These are phyloP conservation scores for Rhizopus sp. DNA, from an alignment of 371 early-diverging fungal genomes.

Conservation along the genomic window DNA sequence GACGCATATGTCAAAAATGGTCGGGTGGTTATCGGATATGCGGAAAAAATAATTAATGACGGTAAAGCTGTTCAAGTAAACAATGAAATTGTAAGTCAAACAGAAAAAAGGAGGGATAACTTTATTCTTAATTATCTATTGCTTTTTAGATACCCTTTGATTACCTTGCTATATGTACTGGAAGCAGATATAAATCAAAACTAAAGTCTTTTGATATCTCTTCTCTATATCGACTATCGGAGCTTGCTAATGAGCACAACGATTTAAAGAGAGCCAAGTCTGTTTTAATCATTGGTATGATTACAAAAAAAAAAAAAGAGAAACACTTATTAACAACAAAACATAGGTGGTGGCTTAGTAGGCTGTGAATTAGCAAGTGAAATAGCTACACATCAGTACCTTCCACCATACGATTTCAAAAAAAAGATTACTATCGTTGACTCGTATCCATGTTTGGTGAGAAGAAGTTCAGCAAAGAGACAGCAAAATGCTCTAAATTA, in stretches of 20 bases:
- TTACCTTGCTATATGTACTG: slow-evolving; percentile 70
- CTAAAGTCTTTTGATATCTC: slow-evolving; percentile 44
- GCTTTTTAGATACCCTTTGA: slow-evolving; percentile 60
- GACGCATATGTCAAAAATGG: slow-evolving; percentile 41
- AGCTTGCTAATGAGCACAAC: slow-evolving; percentile 36
- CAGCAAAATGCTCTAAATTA: slow-evolving; percentile 48
- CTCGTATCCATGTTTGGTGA: slow-evolving; percentile 35
- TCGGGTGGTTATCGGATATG: slow-evolving; percentile 40
- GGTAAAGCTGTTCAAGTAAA: slow-evolving; percentile 31
- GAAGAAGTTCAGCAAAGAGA: slow-evolving; percentile 35
- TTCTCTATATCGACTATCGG: slow-evolving; percentile 33
- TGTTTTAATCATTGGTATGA: slow-evolving; percentile 53
- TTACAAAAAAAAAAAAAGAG: background rate
- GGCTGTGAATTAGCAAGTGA: slow-evolving; percentile 68
- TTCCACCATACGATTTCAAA: slow-evolving; percentile 33
- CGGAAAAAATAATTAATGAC: slow-evolving; percentile 25
- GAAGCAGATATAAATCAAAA: slow-evolving; percentile 57
- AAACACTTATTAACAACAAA: background rate
- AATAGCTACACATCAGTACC: slow-evolving; percentile 37
- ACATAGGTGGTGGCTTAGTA: slow-evolving; percentile 60
- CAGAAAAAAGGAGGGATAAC: background rate
- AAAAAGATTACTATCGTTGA: slow-evolving; percentile 59
- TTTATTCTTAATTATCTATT: background rate
- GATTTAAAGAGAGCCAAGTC: slow-evolving; percentile 59
- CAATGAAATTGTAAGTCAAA: slow-evolving; percentile 21